Evolutionary conservation across 2,329 filamentous ascomycete species (phyloP).

Genomic region (Xenoacremonium recifei): DNA sequence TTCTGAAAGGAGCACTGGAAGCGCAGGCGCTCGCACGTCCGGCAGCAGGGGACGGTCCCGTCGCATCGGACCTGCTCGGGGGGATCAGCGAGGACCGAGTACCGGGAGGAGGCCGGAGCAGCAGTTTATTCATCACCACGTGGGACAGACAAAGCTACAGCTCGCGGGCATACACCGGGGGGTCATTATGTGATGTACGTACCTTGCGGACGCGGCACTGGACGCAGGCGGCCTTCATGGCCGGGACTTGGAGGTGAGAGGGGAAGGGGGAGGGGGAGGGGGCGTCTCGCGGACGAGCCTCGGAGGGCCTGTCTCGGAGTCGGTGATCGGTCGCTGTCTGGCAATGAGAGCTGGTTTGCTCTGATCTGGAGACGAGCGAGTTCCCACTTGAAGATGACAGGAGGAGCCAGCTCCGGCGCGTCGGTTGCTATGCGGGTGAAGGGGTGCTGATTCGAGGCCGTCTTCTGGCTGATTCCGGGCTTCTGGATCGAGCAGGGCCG

Average conservation of each 20-base stretch:
- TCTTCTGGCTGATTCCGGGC: too few species aligned
- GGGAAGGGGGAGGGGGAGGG: constrained; percentile 1
- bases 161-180: too few species aligned
- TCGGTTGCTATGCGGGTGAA: too few species aligned
- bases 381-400: not conserved
- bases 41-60: constrained; percentile 22
- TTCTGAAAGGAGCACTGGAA: constrained; percentile 28
- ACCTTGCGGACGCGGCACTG: constrained; percentile 29
- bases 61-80: constrained; percentile 27
- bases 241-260: not conserved
- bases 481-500: too few species aligned
- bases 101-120: too few species aligned
- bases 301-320: not conserved
- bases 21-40: constrained; percentile 23
- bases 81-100: constrained; percentile 4
- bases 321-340: not conserved
- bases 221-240: constrained; percentile 27
- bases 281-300: not conserved
- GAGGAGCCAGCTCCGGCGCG: not conserved
- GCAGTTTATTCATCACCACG: constrained; percentile 3
- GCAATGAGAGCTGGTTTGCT: not conserved
- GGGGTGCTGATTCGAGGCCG: too few species aligned
- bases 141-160: constrained; percentile 1
- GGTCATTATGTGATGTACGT: too few species aligned
- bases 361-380: too few species aligned